These are phyloP conservation scores for Entomophthora muscae DNA, from an alignment of 371 early-diverging fungal species.

Conservation along the genomic window DNA sequence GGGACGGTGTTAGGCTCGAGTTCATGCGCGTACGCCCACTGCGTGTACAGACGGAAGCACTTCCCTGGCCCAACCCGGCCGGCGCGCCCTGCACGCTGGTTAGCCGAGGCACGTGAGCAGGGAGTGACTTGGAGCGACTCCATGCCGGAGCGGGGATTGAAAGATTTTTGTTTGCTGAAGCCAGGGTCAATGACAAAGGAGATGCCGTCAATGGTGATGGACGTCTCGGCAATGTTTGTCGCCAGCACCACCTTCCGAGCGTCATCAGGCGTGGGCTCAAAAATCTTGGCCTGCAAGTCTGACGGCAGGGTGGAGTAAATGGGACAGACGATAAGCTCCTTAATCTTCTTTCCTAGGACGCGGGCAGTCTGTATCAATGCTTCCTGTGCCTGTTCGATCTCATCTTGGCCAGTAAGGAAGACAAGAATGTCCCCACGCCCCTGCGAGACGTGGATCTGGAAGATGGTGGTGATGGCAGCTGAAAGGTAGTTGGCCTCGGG, in stretches of 20 bases:
- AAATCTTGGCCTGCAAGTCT: constrained; percentile 86
- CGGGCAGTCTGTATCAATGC: constrained; percentile 56
- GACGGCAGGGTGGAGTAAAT: constrained; percentile 90
- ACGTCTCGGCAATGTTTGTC: constrained; percentile 99
- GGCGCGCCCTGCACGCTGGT: constrained; percentile 96
- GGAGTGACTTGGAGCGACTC: constrained; percentile 87
- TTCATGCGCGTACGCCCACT: constrained; percentile 86
- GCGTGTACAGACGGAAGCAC: constrained; percentile 95
- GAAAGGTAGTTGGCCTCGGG: constrained; percentile 95
- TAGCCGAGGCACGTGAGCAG: constrained; percentile 90
- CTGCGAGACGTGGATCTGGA: constrained; percentile 89
- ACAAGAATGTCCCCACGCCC: constrained; percentile 89
- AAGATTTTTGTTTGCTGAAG: constrained; percentile 87
- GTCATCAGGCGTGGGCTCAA: constrained; percentile 88
- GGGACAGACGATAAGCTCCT: constrained; percentile 82
- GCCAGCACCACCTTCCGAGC: constrained; percentile 95
- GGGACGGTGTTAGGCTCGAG: constrained; percentile 87
- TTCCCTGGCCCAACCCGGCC: constrained; percentile 96
- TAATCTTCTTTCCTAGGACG: constrained; percentile 75
- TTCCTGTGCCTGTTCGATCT: constrained; percentile 89
- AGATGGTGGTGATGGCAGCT: constrained; percentile 85
- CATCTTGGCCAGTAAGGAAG: constrained; percentile 98
- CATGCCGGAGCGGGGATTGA: constrained; percentile 89
- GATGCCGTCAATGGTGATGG: constrained; percentile 93
- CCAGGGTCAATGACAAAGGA: constrained; percentile 80